Conservation (phyloP, 2,329 filamentous ascomycete species). For the Sporothrix curviconia region DNA sequence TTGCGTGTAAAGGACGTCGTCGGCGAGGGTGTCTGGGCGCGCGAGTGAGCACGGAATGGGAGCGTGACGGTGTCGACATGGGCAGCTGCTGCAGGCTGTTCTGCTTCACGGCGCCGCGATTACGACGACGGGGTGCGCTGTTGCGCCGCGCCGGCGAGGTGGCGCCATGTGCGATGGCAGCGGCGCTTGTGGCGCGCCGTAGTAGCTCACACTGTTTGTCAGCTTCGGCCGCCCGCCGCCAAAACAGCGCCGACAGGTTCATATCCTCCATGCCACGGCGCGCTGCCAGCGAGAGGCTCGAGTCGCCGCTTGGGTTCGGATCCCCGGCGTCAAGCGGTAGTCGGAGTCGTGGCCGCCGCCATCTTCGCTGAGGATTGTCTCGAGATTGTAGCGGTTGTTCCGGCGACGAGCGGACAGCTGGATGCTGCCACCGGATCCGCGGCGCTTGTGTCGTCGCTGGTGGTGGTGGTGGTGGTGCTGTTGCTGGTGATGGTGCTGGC, state of each 20-base stretch:
- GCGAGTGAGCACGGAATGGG: neutral
- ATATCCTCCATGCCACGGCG: conserved; percentile 16
- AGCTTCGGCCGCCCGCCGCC: neutral
- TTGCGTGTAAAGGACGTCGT: conserved; percentile 8
- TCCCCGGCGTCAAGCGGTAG: neutral
- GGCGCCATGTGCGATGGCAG: neutral
- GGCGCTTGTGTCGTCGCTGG: conserved; percentile 22
- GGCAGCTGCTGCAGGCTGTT: conserved; percentile 21
- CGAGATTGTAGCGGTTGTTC: conserved; percentile 25
- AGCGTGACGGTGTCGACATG: conserved; percentile 2
- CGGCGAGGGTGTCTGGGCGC: conserved; percentile 8
- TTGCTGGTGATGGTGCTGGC: neutral
- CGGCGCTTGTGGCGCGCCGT: neutral
- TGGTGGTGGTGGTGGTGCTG: conserved; percentile 12
- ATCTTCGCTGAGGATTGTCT: conserved; percentile 33
- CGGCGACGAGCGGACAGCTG: conserved; percentile 32
- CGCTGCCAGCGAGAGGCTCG: conserved; percentile 7
- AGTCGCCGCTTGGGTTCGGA: too few relatives aligned
- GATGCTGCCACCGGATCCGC: conserved; percentile 46
- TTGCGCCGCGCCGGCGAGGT: neutral
- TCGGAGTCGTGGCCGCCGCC: conserved; percentile 29
- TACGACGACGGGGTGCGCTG: neutral
- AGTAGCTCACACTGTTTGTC: neutral
- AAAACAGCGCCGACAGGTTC: conserved; percentile 1
- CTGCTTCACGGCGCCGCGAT: conserved; percentile 9